Evolutionary conservation across 2,329 filamentous ascomycete species (phyloP).

Genomic region (Alternaria triticina): DNA sequence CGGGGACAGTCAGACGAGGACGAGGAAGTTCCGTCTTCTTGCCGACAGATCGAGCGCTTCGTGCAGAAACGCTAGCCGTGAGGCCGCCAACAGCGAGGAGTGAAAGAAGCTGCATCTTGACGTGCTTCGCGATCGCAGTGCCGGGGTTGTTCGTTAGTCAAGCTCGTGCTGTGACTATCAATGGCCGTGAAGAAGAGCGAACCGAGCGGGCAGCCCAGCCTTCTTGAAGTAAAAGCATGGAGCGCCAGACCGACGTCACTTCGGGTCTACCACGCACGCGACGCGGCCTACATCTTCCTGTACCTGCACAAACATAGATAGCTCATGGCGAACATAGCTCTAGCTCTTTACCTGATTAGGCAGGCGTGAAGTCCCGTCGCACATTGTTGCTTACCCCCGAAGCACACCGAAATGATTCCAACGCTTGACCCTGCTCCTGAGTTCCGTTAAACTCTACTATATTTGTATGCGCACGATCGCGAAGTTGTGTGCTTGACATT

Average conservation of each 20-base stretch:
- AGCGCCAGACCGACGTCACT: conserved; percentile 11
- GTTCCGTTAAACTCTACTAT: not conserved
- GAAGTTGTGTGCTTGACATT: not conserved
- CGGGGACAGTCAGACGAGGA: conserved; percentile 32
- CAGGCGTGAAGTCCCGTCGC: conserved; percentile 9
- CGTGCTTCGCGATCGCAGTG: conserved; percentile 4
- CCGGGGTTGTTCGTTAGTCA: not conserved
- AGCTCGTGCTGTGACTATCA: conserved; percentile 6
- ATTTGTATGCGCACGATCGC: not conserved
- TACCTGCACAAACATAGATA: conserved; percentile 17
- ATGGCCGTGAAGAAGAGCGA: not conserved
- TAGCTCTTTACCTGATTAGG: conserved; percentile 20
- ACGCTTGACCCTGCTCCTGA: not conserved
- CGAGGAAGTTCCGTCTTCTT: conserved; percentile 38
- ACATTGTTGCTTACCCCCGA: not conserved
- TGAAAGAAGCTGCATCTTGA: conserved; percentile 42
- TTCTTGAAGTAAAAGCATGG: conserved; percentile 5
- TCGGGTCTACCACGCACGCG: conserved; percentile 6
- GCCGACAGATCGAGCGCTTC: conserved; percentile 37
- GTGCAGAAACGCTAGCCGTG: conserved; percentile 32
- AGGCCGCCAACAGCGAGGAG: conserved; percentile 39
- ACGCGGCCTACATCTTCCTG: conserved; percentile 8
- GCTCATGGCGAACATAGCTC: conserved; percentile 1
- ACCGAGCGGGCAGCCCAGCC: not conserved
- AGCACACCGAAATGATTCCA: not conserved